Evolutionary conservation across 371 early-diverging fungal genomes (phyloP), one percentile per base, ranked within the genome.

Genomic region (Cokeromyces recurvatus): DNA sequence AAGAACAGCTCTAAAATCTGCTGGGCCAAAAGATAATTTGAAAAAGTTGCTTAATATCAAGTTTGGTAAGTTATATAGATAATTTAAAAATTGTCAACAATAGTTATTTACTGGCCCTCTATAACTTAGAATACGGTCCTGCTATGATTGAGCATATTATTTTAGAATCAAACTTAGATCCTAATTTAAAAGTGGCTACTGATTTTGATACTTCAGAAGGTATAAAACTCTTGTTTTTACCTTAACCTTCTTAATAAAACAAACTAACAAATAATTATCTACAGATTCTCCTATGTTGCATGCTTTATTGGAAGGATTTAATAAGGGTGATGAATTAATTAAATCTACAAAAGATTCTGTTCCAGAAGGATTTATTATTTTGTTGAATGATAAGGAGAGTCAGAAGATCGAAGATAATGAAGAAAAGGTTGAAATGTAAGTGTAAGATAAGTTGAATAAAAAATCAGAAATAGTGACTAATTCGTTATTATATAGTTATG

Each of bases 81-180:
- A n/a, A n/a, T n/a, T n/a, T n/a, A n/a, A n/a, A n/a, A n/a, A n/a
- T n/a, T n/a, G n/a, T n/a, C 11, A 38, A 29, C 4, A 20, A n/a
- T 10, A 4, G 29, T n/a, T 36, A 7, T 22, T 7, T 20, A 11
- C 46, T 38, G 32, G 23, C 21, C 6, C 20, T 31, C 17, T 16
- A 9, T 10, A 15, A 38, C 19, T 51, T 58, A 68, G 84, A 81
- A 20, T 95, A 91, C 53, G 94, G 95, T 0, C 90, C 92, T n/a
- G 82, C 91, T 3, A 78, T 95, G 53, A 73, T 87, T 3, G 97
- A 97, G 43, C 94, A 94, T 66, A 84, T 84, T 7, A 77, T 95
- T 31, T 45, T 85, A 24, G 65, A 57, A 15, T 87, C 92, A 3
- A 76, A 76, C 2, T 63, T 95, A 32, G 74, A 86, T 41, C 87